phyloP scores from a whole-genome alignment of 495 filamentous ascomycete genomes.

The Zalerion maritima region DNA sequence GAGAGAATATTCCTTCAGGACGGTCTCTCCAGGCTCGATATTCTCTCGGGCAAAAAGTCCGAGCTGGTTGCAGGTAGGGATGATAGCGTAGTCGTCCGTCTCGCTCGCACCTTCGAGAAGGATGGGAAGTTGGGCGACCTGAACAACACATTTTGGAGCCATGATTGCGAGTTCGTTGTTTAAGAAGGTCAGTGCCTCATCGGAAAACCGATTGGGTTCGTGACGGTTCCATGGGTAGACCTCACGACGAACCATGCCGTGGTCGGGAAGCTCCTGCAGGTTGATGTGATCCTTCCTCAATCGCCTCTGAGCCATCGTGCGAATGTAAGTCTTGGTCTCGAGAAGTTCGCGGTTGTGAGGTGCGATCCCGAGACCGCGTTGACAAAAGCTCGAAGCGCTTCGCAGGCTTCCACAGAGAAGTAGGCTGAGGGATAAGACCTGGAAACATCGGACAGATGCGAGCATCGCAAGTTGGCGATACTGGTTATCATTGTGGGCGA shows the following conservation, averaged over 20 bases:
- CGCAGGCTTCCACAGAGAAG: slow-evolving; percentile 53
- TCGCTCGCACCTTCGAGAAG: slow-evolving; percentile 36
- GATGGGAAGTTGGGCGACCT: slow-evolving; percentile 54
- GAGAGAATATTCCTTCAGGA: slow-evolving; percentile 64
- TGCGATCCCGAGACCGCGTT: slow-evolving; percentile 29
- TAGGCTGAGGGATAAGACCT: slow-evolving; percentile 44
- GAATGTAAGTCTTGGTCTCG: slow-evolving; percentile 31
- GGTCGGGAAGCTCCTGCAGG: slow-evolving; percentile 44
- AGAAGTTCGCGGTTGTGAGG: slow-evolving; percentile 32
- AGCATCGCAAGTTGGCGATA: slow-evolving; percentile 20
- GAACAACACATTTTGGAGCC: slow-evolving; percentile 58
- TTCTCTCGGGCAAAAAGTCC: slow-evolving; percentile 79
- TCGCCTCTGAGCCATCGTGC: slow-evolving; percentile 28
- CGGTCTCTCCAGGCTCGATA: slow-evolving; percentile 58
- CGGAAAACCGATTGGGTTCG: slow-evolving; percentile 70
- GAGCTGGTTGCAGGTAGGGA: slow-evolving; percentile 54
- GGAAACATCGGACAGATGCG: slow-evolving; percentile 37
- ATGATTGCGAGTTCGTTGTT: slow-evolving; percentile 49
- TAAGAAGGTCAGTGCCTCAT: slow-evolving; percentile 48
- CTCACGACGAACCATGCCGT: slow-evolving; percentile 66
- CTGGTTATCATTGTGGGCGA: slow-evolving; percentile 15
- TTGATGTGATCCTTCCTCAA: slow-evolving; percentile 31
- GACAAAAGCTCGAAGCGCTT: slow-evolving; percentile 52
- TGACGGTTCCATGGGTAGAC: slow-evolving; percentile 88
- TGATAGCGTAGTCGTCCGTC: slow-evolving; percentile 27